Base-by-base conservation (phyloP, 1,139 yeast species). In the Yamadazyma taylorii region DNA sequence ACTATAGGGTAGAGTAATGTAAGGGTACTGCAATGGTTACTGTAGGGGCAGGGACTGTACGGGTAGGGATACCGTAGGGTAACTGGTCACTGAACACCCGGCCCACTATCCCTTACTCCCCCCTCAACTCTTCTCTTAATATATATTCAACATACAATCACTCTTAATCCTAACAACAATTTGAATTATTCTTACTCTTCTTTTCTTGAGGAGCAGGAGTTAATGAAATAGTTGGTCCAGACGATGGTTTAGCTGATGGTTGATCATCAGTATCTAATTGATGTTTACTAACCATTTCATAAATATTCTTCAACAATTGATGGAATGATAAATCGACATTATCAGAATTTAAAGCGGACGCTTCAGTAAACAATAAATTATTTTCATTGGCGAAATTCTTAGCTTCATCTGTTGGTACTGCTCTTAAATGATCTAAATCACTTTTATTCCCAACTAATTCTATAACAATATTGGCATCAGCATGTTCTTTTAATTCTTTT, bases 361-460 rank as follows among this genome's bases (percentile, higher is more conserved):
- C 95, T 69, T 92, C 98, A 35, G 96, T 90, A 62, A 92, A 92
- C 55, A 92, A 73, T 53, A 92, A 74, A 60, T 79, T 88, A 68
- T 92, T 90, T 65, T 94, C 98, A 45, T 86, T 80, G 34, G 98
- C 97, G 70, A 92, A 92, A 59, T 84, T 85, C 63, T 82, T 85
- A 40, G 98, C 98, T 66, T 92, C 98, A 42, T 92, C 98, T 29
- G 97, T 90, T 42, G 98, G 96, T 17, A 94, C 96, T 1, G 97
- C 97, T 56, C 98, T 79, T 57, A 90, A 73, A 63, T 92, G 98
- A 61, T 88, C 92, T 66, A 92, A 76, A 74, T 92, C 98, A 40
- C 95, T 84, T 70, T 92, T 92, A 37, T 62, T 62, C 44, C 77
- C 98, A 46, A 92, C 97, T 51, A 92, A 77, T 66, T 94, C 97